Evolutionary conservation across 2,329 filamentous ascomycete genomes (phyloP).

Genomic region (Fusarium sp.): DNA sequence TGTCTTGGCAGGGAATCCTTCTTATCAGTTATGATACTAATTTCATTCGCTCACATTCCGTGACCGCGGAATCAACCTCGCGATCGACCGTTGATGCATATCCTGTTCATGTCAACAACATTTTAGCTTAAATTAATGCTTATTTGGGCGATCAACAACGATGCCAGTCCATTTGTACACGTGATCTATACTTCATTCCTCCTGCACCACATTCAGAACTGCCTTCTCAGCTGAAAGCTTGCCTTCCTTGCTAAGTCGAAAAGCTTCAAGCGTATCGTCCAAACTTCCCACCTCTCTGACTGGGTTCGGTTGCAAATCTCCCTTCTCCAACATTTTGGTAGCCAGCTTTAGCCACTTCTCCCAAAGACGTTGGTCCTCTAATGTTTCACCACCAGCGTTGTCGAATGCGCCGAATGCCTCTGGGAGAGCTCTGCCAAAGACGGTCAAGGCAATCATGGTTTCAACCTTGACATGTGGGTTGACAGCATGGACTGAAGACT

Average conservation of each 20-base stretch:
- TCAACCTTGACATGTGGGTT: neutral
- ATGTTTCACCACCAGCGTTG: neutral
- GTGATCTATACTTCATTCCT: neutral
- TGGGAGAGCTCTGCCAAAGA: neutral
- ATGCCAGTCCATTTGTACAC: accelerated
- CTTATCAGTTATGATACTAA: neutral
- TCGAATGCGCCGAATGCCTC: slow-evolving; percentile 1
- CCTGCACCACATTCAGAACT: neutral
- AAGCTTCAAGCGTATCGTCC: neutral
- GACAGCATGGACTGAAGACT: neutral
- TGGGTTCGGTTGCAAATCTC: neutral
- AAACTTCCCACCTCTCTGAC: neutral
- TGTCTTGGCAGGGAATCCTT: neutral
- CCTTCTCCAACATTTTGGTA: neutral
- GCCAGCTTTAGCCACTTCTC: neutral
- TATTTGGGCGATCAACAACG: neutral
- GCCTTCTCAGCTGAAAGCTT: slow-evolving; percentile 12
- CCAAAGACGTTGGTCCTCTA: neutral
- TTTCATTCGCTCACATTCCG: neutral
- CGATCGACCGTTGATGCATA: neutral
- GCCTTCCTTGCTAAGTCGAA: slow-evolving; percentile 11
- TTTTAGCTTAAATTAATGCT: slow-evolving; percentile 5
- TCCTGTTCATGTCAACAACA: neutral
- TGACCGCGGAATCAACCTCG: neutral
- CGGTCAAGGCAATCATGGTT: slow-evolving; percentile 8